These are phyloP conservation scores for Mallotus japonicus DNA, from an alignment of 441 rosid species.

Conservation along the genomic window DNA sequence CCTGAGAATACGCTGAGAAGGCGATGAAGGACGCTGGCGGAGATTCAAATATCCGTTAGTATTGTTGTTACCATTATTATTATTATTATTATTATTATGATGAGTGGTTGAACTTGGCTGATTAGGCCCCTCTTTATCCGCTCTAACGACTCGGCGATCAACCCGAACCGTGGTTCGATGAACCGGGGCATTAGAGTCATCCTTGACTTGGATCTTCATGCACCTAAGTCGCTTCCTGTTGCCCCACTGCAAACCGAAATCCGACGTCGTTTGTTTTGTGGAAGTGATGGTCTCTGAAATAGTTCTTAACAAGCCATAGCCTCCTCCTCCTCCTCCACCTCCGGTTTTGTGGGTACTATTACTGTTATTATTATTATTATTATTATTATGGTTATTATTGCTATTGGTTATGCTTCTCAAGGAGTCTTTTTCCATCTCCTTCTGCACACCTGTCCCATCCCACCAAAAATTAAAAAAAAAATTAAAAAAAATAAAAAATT, in stretches of 20 bases:
- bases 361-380: conserved; percentile 11
- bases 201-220: conserved; percentile 62
- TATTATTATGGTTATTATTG: conserved; percentile 5
- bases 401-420: conserved; percentile 31
- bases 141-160: conserved; percentile 49
- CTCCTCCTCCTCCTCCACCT: conserved; percentile 28
- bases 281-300: conserved; percentile 38
- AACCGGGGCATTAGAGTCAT: conserved; percentile 36
- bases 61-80: background rate
- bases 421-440: conserved; percentile 49
- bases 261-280: conserved; percentile 42
- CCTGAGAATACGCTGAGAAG: conserved; percentile 64
- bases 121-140: conserved; percentile 39
- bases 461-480: conserved; percentile 15
- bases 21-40: conserved; percentile 53
- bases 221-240: conserved; percentile 65
- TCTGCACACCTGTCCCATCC: conserved; percentile 37
- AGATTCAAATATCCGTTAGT: conserved; percentile 43
- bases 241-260: conserved; percentile 67
- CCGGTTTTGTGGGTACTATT: conserved; percentile 28
- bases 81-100: background rate
- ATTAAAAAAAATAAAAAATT: background rate
- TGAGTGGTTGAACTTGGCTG: conserved; percentile 27
- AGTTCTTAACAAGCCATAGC: conserved; percentile 35
- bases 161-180: conserved; percentile 51